Evolutionary conservation across 352 stramenopile species (phyloP).

Genomic region (Phytophthora nicotianae): DNA sequence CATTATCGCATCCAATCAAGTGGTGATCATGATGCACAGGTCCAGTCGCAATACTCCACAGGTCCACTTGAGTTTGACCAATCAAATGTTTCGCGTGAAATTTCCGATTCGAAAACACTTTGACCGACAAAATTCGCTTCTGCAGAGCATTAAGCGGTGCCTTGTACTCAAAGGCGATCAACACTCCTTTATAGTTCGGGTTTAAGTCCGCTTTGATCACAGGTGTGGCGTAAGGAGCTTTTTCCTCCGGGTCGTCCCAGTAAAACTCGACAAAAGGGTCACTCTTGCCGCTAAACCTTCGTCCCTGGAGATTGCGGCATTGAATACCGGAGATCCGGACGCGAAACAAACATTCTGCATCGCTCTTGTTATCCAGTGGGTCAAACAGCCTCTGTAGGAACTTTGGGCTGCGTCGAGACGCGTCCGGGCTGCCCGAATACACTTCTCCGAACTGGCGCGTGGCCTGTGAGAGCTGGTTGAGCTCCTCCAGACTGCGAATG

Average conservation of each 20-base stretch:
- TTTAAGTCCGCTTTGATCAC: constrained; percentile 89
- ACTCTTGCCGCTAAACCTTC: constrained; percentile 83
- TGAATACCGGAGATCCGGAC: constrained; percentile 88
- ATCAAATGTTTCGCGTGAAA: constrained; percentile 84
- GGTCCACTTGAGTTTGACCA: constrained; percentile 74
- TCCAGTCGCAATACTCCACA: constrained; percentile 84
- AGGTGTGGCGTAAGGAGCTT: constrained; percentile 74
- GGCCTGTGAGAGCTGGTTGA: constrained; percentile 77
- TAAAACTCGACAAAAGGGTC: constrained; percentile 90
- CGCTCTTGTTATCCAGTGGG: constrained; percentile 54
- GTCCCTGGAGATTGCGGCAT: constrained; percentile 84
- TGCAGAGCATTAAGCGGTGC: constrained; percentile 56
- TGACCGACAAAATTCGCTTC: constrained; percentile 70
- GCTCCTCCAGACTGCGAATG: constrained; percentile 54
- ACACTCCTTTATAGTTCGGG: constrained; percentile 87
- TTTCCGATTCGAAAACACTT: constrained; percentile 85
- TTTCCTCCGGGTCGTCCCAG: constrained; percentile 79
- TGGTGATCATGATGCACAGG: constrained; percentile 90
- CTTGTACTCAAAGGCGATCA: constrained; percentile 90
- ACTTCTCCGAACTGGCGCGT: constrained; percentile 80
- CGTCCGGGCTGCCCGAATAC: constrained; percentile 47
- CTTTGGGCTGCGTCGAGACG: constrained; percentile 56
- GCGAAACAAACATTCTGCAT: constrained; percentile 81
- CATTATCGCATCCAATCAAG: constrained; percentile 85
- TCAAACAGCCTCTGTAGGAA: constrained; percentile 76